A percentile compares a stretch with the other conserved stretches of the same genome.
Evolutionary conservation across 2,329 filamentous ascomycete species (phyloP).

Genomic region (Penicillium janthinellum): DNA sequence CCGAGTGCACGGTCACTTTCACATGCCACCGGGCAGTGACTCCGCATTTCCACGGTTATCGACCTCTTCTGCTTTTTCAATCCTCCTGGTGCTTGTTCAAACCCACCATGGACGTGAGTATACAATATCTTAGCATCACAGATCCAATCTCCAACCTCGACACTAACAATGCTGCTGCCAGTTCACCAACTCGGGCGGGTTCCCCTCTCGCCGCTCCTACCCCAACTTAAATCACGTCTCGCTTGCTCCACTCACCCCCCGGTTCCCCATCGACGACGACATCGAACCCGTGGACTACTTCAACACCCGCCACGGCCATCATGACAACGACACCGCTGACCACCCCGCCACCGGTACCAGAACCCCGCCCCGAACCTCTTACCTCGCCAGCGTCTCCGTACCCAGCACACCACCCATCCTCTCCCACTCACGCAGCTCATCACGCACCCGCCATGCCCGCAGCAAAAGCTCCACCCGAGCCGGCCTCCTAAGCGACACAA

Average conservation of each 20-base stretch:
- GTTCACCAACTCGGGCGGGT: constrained; percentile 32
- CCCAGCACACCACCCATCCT: constrained; percentile 47
- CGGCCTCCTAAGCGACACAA: constrained; percentile 39
- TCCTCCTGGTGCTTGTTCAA: not conserved
- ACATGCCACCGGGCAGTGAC: constrained; percentile 29
- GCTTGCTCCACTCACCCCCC: constrained; percentile 60
- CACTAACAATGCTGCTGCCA: constrained; percentile 12
- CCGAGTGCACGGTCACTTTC: constrained; percentile 22
- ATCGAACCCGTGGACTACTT: constrained; percentile 40
- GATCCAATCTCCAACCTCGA: not conserved
- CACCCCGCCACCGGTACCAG: constrained; percentile 33
- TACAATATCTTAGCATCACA: not conserved
- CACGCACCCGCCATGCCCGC: constrained; percentile 36
- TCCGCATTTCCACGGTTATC: constrained; percentile 26
- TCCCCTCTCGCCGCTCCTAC: constrained; percentile 56
- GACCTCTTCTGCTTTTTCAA: constrained; percentile 5
- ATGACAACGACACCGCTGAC: constrained; percentile 13
- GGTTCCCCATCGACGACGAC: constrained; percentile 55
- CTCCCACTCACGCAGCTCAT: constrained; percentile 45
- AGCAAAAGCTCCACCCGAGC: constrained; percentile 39
- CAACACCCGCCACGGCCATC: constrained; percentile 20
- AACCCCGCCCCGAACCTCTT: constrained; percentile 39
- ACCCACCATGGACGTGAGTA: constrained; percentile 30
- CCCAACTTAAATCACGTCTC: constrained; percentile 62
- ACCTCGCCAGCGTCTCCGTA: constrained; percentile 46